These are phyloP conservation scores for Anisogramma anomala DNA, from an alignment of 2,329 filamentous ascomycete species.

Conservation along the genomic window DNA sequence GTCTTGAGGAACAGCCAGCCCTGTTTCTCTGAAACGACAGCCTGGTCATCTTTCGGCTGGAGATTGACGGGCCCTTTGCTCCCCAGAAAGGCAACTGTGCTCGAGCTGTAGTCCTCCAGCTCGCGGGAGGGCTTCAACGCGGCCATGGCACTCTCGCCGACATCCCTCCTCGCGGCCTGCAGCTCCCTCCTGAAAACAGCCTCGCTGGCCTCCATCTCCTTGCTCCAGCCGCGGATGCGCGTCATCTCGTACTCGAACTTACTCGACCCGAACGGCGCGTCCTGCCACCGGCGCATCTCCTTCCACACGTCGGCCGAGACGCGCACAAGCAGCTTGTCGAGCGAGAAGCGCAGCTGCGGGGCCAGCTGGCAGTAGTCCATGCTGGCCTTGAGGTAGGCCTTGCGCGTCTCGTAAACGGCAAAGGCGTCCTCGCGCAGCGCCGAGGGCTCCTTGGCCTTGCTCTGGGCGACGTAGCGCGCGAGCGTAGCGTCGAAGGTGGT, in stretches of 20 bases:
- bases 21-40: constrained; percentile 65
- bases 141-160: constrained; percentile 65
- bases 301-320: constrained; percentile 81
- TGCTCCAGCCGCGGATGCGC: constrained; percentile 81
- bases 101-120: constrained; percentile 82
- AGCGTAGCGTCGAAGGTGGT: constrained; percentile 74
- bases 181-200: constrained; percentile 72
- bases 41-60: constrained; percentile 40
- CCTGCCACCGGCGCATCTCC: constrained; percentile 65
- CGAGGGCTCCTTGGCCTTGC: constrained; percentile 88
- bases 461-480: constrained; percentile 70
- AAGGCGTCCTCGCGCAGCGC: constrained; percentile 90
- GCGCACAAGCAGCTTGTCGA: constrained; percentile 78
- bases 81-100: constrained; percentile 78
- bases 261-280: constrained; percentile 51
- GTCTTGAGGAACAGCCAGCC: constrained; percentile 85
- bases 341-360: constrained; percentile 69
- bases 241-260: constrained; percentile 75
- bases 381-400: constrained; percentile 79
- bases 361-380: constrained; percentile 88
- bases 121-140: constrained; percentile 74
- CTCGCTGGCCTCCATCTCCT: constrained; percentile 88
- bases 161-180: constrained; percentile 63
- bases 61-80: constrained; percentile 55
- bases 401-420: constrained; percentile 82